A percentile compares a stretch with the other conserved stretches of the same genome.
Evolutionary conservation across 331 rosid species (phyloP).

Genomic region (Malus hybrid): DNA sequence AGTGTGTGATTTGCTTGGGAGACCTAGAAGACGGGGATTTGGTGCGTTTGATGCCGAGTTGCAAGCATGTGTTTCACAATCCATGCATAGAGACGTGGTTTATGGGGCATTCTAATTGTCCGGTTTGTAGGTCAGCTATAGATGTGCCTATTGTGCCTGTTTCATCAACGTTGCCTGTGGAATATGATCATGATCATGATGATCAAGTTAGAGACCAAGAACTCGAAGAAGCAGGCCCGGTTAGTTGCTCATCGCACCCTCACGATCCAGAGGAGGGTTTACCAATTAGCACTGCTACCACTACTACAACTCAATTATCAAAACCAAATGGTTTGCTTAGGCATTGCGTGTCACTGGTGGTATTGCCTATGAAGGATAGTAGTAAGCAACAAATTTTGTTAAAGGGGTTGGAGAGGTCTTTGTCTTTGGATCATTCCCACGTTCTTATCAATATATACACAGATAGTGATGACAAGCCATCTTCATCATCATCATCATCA

Average conservation of each 20-base stretch:
- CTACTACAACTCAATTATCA: not conserved
- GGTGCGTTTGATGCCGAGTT: slow-evolving; percentile 38
- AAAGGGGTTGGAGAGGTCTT: slow-evolving; percentile 33
- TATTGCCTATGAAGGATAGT: not conserved
- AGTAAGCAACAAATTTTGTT: not conserved
- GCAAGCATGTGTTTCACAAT: slow-evolving; percentile 42
- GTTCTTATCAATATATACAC: slow-evolving; percentile 10
- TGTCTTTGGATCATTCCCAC: slow-evolving; percentile 30
- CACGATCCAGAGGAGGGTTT: not conserved
- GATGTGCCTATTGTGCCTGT: not conserved
- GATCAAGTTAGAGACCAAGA: not conserved
- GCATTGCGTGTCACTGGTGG: slow-evolving; percentile 14
- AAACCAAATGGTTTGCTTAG: slow-evolving; percentile 4
- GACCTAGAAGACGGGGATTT: slow-evolving; percentile 28
- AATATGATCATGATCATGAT: not conserved
- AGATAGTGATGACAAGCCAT: slow-evolving; percentile 11
- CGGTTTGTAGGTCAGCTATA: slow-evolving; percentile 35
- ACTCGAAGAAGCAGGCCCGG: not conserved
- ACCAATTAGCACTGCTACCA: not conserved
- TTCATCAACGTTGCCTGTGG: not conserved
- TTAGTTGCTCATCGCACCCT: not conserved
- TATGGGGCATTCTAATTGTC: slow-evolving; percentile 32
- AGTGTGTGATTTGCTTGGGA: slow-evolving; percentile 49
- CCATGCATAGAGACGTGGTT: slow-evolving; percentile 50
- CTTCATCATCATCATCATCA: not conserved